Evolutionary conservation across 2,329 filamentous ascomycete genomes (phyloP).

Genomic region (Fusarium ambrosium): DNA sequence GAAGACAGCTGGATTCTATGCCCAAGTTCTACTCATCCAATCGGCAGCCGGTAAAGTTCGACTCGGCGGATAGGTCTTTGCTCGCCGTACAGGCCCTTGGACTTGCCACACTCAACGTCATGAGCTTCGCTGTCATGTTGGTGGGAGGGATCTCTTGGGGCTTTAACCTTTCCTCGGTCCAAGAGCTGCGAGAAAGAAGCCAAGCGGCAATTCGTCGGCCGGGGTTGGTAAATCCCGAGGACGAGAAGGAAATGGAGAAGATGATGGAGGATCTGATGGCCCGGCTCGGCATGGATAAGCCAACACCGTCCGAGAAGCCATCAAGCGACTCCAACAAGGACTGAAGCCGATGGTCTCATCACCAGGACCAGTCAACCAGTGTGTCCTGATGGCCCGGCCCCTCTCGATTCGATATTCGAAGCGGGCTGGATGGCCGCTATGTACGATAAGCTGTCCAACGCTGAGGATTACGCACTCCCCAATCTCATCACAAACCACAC

Average conservation of each 20-base stretch:
- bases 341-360: slow-evolving; percentile 5
- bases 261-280: slow-evolving; percentile 72
- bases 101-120: slow-evolving; percentile 88
- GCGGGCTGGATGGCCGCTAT: slow-evolving; percentile 11
- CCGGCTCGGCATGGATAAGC: slow-evolving; percentile 57
- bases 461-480: background rate
- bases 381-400: background rate
- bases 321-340: slow-evolving; percentile 23
- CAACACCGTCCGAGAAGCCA: slow-evolving; percentile 25
- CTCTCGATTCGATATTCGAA: background rate
- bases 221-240: slow-evolving; percentile 56
- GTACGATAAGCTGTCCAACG: slow-evolving; percentile 35
- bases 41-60: slow-evolving; percentile 50
- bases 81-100: slow-evolving; percentile 88
- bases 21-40: slow-evolving; percentile 81
- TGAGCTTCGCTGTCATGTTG: slow-evolving; percentile 80
- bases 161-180: slow-evolving; percentile 79
- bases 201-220: slow-evolving; percentile 57
- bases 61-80: slow-evolving; percentile 55
- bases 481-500: background rate
- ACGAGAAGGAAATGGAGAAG: slow-evolving; percentile 73
- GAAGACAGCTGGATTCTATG: slow-evolving; percentile 70
- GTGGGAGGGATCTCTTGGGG: slow-evolving; percentile 81
- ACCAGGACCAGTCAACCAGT: background rate
- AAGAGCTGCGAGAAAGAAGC: slow-evolving; percentile 72